These are phyloP conservation scores for Aegilops bicornis DNA, from an alignment of 176 grass and related monocot species.

Conservation along the genomic window DNA sequence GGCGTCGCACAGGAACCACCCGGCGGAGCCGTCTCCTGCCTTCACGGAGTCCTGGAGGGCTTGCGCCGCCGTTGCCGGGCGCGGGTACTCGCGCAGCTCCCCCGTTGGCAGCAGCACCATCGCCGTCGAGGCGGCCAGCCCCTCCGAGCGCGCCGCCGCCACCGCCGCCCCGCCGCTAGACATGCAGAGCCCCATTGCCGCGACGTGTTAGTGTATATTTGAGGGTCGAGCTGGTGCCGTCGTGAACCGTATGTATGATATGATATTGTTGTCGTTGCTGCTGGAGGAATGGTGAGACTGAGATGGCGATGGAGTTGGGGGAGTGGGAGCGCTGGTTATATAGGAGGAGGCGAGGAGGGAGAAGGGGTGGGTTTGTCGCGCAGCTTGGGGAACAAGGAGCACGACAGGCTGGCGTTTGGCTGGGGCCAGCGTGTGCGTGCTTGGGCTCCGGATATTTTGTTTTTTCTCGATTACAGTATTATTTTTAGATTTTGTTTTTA, in stretches of 20 bases:
- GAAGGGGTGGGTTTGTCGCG: not conserved
- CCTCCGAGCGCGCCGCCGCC: not conserved
- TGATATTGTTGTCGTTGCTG: not conserved
- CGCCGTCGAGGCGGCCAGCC: not conserved
- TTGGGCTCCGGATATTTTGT: not conserved
- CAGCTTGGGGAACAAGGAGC: conserved; percentile 11
- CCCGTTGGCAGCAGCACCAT: conserved; percentile 60
- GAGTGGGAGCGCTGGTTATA: not conserved
- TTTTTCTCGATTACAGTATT: not conserved
- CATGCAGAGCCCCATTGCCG: conserved; percentile 51
- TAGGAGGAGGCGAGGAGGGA: not conserved
- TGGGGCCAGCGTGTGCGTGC: not conserved
- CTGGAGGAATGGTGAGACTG: not conserved
- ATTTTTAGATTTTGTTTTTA: not conserved
- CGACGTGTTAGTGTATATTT: not conserved
- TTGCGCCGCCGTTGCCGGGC: not conserved
- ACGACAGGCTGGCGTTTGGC: conserved; percentile 33
- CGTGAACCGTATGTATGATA: not conserved
- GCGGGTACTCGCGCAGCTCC: conserved; percentile 48
- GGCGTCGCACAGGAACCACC: conserved; percentile 62
- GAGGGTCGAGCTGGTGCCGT: not conserved
- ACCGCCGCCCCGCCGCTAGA: conserved; percentile 30
- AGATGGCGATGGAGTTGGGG: not conserved
- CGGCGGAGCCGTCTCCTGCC: not conserved
- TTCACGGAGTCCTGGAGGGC: conserved; percentile 24